Conservation (phyloP, 768 basidiomycete species). For the Cystofilobasidium bisporidii region DNA sequence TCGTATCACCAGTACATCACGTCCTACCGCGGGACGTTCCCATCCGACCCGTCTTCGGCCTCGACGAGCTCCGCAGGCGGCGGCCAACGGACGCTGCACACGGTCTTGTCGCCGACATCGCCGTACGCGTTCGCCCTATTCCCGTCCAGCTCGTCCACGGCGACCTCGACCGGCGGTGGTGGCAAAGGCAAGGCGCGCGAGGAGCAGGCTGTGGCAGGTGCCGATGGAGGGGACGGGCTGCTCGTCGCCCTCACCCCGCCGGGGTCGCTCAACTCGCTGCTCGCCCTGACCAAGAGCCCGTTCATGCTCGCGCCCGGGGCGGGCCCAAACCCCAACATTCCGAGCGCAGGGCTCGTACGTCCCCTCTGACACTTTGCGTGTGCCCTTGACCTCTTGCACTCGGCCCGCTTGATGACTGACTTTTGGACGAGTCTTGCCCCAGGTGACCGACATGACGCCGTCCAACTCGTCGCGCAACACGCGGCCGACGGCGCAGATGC, state of each 20-base stretch:
- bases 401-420: too few relatives aligned
- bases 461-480: constrained; percentile 10
- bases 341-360: background rate
- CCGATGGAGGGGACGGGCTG: background rate
- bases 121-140: background rate
- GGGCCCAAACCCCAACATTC: background rate
- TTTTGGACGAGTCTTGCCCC: background rate
- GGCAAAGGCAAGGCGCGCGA: background rate
- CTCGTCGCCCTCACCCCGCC: background rate
- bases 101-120: background rate
- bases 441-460: constrained; percentile 11
- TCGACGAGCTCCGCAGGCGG: background rate
- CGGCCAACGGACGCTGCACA: background rate
- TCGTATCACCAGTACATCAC: constrained; percentile 2
- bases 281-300: background rate
- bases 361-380: background rate
- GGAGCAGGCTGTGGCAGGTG: background rate
- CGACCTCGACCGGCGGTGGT: background rate
- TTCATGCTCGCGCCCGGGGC: background rate
- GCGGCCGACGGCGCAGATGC: constrained; percentile 2
- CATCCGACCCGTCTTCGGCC: background rate
- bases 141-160: background rate
- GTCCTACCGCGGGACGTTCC: background rate
- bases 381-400: background rate
- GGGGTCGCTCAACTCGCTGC: background rate